These are phyloP conservation scores for Cerioporus squamosus DNA, from an alignment of 1,284 basidiomycete species.

Conservation along the genomic window DNA sequence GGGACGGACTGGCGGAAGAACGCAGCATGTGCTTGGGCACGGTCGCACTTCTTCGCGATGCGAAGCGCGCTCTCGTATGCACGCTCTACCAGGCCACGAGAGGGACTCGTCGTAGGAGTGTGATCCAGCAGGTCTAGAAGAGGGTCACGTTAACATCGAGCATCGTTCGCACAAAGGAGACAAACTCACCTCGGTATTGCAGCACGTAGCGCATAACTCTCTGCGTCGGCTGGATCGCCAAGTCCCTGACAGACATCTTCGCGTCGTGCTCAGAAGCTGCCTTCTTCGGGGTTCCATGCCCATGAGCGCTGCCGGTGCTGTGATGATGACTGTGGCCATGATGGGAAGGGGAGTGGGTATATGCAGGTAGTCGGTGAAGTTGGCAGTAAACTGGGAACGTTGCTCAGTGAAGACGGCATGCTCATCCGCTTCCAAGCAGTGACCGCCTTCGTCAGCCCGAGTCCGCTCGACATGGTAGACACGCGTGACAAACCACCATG, in stretches of 20 bases:
- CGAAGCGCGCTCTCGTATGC: conserved; percentile 61
- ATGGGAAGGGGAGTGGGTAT: neutral
- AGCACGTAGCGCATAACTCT: conserved; percentile 72
- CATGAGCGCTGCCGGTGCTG: conserved; percentile 10
- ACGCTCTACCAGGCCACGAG: conserved; percentile 54
- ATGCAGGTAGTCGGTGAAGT: conserved; percentile 7
- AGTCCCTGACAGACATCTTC: conserved; percentile 52
- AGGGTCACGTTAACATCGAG: neutral
- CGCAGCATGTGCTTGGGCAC: conserved; percentile 63
- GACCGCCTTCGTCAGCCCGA: conserved; percentile 25
- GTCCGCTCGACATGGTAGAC: conserved; percentile 13
- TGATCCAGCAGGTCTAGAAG: conserved; percentile 47
- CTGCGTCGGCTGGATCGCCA: conserved; percentile 73
- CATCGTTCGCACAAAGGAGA: neutral
- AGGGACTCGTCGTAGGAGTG: conserved; percentile 47
- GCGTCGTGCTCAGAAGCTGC: conserved; percentile 27
- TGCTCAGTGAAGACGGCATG: conserved; percentile 28
- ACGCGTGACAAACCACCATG: conserved; percentile 14
- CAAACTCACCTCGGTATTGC: conserved; percentile 60
- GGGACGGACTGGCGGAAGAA: conserved; percentile 42
- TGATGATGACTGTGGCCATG: neutral
- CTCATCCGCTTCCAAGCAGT: conserved; percentile 32
- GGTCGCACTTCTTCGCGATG: conserved; percentile 68
- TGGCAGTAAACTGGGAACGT: conserved; percentile 19
- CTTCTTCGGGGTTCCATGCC: conserved; percentile 9